These are phyloP conservation scores for Aegilops umbellulata DNA, from an alignment of 176 grass and related monocot species.

Conservation along the genomic window DNA sequence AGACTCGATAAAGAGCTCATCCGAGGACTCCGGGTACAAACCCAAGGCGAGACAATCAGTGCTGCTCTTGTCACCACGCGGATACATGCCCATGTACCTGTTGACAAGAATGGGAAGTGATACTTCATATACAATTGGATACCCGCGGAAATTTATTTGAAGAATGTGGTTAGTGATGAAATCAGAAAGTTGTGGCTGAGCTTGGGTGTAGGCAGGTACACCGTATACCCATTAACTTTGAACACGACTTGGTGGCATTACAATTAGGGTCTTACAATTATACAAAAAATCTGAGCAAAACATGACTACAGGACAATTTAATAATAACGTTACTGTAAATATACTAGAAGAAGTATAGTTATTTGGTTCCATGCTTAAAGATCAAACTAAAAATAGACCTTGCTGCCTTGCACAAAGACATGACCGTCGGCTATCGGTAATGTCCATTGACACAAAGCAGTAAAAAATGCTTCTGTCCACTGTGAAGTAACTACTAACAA, in stretches of 20 bases:
- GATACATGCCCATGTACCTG: constrained; percentile 22
- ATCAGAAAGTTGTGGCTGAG: background rate
- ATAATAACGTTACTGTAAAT: background rate
- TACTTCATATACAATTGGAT: background rate
- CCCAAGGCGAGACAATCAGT: constrained; percentile 7
- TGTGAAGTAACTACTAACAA: background rate
- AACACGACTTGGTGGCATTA: background rate
- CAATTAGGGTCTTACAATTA: background rate
- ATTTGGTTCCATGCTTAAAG: background rate
- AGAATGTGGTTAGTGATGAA: background rate
- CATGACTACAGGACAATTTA: background rate
- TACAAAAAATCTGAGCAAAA: background rate
- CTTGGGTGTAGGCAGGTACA: background rate
- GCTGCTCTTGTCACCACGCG: background rate
- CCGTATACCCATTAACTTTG: background rate
- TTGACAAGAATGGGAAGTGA: background rate
- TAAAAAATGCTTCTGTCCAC: no score
- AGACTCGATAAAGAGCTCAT: background rate
- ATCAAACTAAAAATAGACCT: background rate
- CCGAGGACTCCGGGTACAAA: background rate
- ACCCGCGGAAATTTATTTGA: background rate
- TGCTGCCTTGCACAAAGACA: background rate
- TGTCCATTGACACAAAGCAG: background rate
- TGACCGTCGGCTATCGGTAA: background rate
- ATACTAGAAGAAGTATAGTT: background rate